These are phyloP conservation scores for Erigeron philadelphicus DNA, from an alignment of 140 eudicot genomes.

Conservation along the genomic window DNA sequence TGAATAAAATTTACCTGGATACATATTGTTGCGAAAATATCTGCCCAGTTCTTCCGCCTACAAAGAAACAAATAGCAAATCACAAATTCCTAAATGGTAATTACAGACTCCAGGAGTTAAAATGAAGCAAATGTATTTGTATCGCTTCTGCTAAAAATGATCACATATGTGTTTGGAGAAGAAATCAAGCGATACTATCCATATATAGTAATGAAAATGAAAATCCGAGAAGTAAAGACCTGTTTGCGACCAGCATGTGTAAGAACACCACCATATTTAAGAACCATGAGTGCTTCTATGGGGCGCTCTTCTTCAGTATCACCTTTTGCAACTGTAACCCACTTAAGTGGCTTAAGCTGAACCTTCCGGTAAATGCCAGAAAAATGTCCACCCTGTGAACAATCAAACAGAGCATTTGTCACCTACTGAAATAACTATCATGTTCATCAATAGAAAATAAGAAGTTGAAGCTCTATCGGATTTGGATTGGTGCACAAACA, in stretches of 20 bases:
- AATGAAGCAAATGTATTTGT: constrained; percentile 9
- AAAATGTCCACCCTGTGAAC: constrained; percentile 85
- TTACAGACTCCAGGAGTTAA: constrained; percentile 11
- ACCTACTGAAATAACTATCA: constrained; percentile 5
- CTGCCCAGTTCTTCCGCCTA: constrained; percentile 99
- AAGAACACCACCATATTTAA: constrained; percentile 95
- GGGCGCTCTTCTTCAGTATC: constrained; percentile 95
- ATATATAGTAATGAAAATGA: not conserved
- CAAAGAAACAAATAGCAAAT: constrained; percentile 19
- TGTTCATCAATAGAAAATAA: constrained; percentile 5
- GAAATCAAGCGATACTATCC: constrained; percentile 7
- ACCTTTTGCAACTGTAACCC: constrained; percentile 78
- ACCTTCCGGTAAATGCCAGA: constrained; percentile 97
- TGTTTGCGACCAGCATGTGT: constrained; percentile 99
- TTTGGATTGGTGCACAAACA: constrained; percentile 3
- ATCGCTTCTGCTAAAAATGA: constrained; percentile 9
- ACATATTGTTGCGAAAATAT: constrained; percentile 89
- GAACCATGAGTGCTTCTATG: constrained; percentile 91
- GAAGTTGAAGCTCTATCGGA: constrained; percentile 19
- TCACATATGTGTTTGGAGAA: constrained; percentile 13
- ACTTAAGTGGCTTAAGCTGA: constrained; percentile 91
- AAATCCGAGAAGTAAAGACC: constrained; percentile 36
- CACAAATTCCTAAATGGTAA: constrained; percentile 10
- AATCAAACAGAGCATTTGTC: constrained; percentile 17
- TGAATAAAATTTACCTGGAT: constrained; percentile 62